These are phyloP conservation scores for Hypoxylon fragiforme DNA, from an alignment of 495 filamentous ascomycete genomes.

Conservation along the genomic window DNA sequence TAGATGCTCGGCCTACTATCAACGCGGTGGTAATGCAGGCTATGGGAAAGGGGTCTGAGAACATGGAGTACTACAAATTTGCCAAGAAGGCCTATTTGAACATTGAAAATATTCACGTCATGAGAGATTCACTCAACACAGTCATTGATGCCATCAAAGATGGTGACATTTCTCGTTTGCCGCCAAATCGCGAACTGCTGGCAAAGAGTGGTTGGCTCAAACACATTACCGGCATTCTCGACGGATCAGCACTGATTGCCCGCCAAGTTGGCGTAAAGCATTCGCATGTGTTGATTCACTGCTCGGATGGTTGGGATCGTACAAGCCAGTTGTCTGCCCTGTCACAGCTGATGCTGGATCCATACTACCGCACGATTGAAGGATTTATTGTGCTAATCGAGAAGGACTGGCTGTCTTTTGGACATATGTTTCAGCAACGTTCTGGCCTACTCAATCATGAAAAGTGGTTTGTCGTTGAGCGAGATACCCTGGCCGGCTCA, in stretches of 20 bases:
- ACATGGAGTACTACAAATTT: slow-evolving; percentile 96
- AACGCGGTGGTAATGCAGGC: slow-evolving; percentile 97
- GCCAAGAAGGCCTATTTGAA: slow-evolving; percentile 93
- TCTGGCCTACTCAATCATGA: slow-evolving; percentile 85
- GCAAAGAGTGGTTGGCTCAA: slow-evolving; percentile 88
- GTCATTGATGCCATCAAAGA: slow-evolving; percentile 92
- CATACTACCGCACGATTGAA: slow-evolving; percentile 92
- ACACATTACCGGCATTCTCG: slow-evolving; percentile 82
- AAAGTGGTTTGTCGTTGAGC: slow-evolving; percentile 93
- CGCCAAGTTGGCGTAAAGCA: slow-evolving; percentile 88
- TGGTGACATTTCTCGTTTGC: slow-evolving; percentile 80
- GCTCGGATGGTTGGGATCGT: slow-evolving; percentile 97
- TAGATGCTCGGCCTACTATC: slow-evolving; percentile 92
- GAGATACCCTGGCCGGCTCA: slow-evolving; percentile 59
- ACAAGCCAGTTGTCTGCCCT: slow-evolving; percentile 95
- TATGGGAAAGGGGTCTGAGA: slow-evolving; percentile 90
- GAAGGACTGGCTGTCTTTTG: slow-evolving; percentile 98
- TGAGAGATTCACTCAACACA: slow-evolving; percentile 88
- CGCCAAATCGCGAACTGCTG: slow-evolving; percentile 81
- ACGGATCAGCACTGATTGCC: slow-evolving; percentile 82
- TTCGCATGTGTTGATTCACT: slow-evolving; percentile 94
- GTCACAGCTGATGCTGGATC: slow-evolving; percentile 90
- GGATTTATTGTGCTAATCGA: slow-evolving; percentile 95
- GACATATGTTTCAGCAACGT: slow-evolving; percentile 93
- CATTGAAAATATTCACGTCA: slow-evolving; percentile 99